Evolutionary conservation across 768 basidiomycete genomes (phyloP), one percentile per base, ranked within the genome.

Genomic region (Tubosaeta sp.): DNA sequence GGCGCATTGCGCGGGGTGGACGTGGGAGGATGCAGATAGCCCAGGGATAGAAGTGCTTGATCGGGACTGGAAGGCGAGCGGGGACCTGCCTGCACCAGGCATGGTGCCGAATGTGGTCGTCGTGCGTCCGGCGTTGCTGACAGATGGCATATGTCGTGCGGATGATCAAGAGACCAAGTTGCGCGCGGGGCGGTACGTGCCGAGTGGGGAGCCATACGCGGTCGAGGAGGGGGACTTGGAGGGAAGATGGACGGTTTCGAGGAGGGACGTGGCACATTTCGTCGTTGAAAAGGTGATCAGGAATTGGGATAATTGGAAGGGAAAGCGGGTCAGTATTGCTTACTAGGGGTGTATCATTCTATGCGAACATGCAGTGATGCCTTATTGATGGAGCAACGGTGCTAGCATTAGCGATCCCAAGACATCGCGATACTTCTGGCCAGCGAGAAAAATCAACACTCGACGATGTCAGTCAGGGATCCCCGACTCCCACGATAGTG

Each of bases 181-280:
- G 13, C 19, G n/a, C 6, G 39, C 8, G 22, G 39, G 39, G 6
- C 25, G 13, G 25, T 4, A 13, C 8, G 70, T 71, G 42, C 38
- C 51, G 3, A 27, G 48, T 1, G 19, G 14, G 21, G 34, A 10
- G 13, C 60, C 72, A 0, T 86, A 85, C 62, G 59, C 70, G 19
- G 73, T 74, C 10, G 69, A 66, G 12, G 77, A 73, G 29, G 68
- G 62, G 16, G 73, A 80, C n/a, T 11, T 79, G 11, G 6, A 30
- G 3, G 51, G 63, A 12, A 70, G 69, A 4, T 86, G 74, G 59
- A 76, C 76, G n/a, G 60, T 87, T 4, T 82, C 83, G 32, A 73
- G 84, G 59, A 73, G 70, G 57, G 85, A 87, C 59, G 81, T 83
- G 2, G 81, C 79, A 1, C 82, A 86, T 68, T 86, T 86, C 64